Evolutionary conservation across 2,329 filamentous ascomycete genomes (phyloP), one percentile per base, ranked within the genome.

Genomic region (Fusarium globosum): DNA sequence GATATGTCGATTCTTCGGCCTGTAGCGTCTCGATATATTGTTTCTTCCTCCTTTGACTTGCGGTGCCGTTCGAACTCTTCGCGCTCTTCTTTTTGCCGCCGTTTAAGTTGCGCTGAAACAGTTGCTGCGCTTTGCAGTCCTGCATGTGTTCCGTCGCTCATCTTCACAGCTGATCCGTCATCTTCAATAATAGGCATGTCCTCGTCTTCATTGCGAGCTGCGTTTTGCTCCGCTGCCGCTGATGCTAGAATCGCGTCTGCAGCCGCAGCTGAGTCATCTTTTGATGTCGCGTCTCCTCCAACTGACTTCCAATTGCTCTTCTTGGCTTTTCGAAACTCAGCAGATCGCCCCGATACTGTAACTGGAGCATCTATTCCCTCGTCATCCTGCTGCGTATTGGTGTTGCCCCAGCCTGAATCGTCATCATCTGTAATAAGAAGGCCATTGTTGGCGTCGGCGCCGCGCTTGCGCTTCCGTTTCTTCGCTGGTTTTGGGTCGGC

Each of bases 1-100:
- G 92, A 91, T 30, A 98, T 90, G 79, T 99, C 97, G 72, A 99
- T 95, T 62, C 97, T 92, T n/a, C 95, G 89, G 18, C 96, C 96
- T 7, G 93, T 96, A 16, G 97, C 96, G 83, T 99, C 96, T 77
- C 96, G 93, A 81, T 98, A 98, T 30, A 98, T 95, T 0, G 96
- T 97, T 83, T 98, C 94, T 77, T 92, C 88, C 38, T 89, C 88
- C 65, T 85, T 83, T 45, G 81, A 84, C 65, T 83, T 86, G 39
- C 80, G 75, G 76, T 81, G 82, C 70, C 72, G 77, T 68, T 86
- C 84, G 77, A 88, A 89, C 30, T 86, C 84, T 20, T 83, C 83
- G n/a, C 82, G 81, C 68, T 95, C 92, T 74, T 91, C 89, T 18
- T 87, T 88, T 73, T 92, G 90, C 21, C 93, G 90, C 79, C 89